A percentile compares a stretch with the other conserved stretches of the same genome.
phyloP scores from a whole-genome alignment of 2,329 filamentous ascomycete species.

The Magnaporthales sp. region DNA sequence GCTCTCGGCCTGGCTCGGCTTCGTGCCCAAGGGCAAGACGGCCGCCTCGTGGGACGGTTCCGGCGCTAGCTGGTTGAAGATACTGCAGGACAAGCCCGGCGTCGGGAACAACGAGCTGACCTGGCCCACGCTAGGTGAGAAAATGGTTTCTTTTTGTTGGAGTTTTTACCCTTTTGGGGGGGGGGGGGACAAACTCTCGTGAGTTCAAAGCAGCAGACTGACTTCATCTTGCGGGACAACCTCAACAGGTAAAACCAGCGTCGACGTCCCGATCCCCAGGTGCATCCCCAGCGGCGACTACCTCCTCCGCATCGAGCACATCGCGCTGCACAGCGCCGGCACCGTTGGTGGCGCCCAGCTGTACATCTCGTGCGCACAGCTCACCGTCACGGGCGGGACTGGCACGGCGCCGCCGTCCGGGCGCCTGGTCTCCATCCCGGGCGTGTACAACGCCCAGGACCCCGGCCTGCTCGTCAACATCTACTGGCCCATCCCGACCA shows the following conservation, averaged over 20 bases:
- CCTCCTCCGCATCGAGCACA: conserved; percentile 26
- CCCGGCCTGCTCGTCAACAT: conserved; percentile 26
- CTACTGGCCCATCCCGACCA: conserved; percentile 29
- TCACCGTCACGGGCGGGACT: conserved; percentile 17
- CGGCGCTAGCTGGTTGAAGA: conserved; percentile 32
- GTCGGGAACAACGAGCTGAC: conserved; percentile 22
- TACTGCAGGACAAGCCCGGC: conserved; percentile 29
- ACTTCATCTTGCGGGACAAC: not conserved
- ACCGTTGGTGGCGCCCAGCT: conserved; percentile 23
- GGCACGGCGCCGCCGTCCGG: conserved; percentile 13
- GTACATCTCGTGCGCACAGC: conserved; percentile 22
- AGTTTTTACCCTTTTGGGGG: not conserved
- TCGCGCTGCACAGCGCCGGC: conserved; percentile 23
- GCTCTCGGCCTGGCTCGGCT: conserved; percentile 30
- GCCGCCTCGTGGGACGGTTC: conserved; percentile 27
- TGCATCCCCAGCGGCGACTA: conserved; percentile 25
- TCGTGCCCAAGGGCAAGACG: conserved; percentile 25
- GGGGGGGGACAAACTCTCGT: no score
- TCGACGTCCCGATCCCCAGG: conserved; percentile 20
- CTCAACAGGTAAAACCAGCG: conserved; percentile 14
- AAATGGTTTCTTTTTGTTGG: not conserved
- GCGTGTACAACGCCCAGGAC: conserved; percentile 19
- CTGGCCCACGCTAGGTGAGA: conserved; percentile 27
- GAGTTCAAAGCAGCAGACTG: not conserved
- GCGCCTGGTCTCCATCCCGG: conserved; percentile 18